Evolutionary conservation across 129 eudicot genomes (phyloP).

Genomic region (Dittrichia graveolens): DNA sequence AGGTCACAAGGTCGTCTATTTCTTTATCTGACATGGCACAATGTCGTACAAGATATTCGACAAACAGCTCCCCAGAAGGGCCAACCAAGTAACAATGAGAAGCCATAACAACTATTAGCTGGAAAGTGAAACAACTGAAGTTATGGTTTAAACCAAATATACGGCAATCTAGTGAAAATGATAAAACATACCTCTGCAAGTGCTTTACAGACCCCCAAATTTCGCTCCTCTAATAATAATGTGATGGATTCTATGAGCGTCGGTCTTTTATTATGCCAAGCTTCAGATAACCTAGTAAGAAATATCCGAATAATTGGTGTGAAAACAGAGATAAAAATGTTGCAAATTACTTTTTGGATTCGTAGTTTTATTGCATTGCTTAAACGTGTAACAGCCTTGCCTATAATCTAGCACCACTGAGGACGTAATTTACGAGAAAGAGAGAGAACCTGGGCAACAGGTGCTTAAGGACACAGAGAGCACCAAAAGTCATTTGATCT

Average conservation of each 20-base stretch:
- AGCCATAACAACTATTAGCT: slow-evolving; percentile 98
- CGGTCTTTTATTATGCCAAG: slow-evolving; percentile 85
- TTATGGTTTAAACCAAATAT: slow-evolving; percentile 8
- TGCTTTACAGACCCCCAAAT: slow-evolving; percentile 83
- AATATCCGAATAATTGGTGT: slow-evolving; percentile 21
- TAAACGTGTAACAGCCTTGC: slow-evolving; percentile 17
- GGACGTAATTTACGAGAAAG: not conserved
- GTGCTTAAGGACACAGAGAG: slow-evolving; percentile 88
- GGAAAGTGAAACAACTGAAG: slow-evolving; percentile 32
- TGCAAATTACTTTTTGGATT: not conserved
- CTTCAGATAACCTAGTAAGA: slow-evolving; percentile 74
- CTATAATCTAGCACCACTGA: slow-evolving; percentile 17
- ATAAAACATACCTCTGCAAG: slow-evolving; percentile 79
- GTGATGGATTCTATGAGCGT: slow-evolving; percentile 77
- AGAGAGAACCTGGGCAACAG: slow-evolving; percentile 79
- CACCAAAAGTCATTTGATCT: slow-evolving; percentile 87
- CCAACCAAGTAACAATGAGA: slow-evolving; percentile 97
- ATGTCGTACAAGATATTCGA: slow-evolving; percentile 88
- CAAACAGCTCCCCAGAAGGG: slow-evolving; percentile 85
- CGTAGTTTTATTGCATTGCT: not conserved
- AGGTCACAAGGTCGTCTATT: slow-evolving; percentile 49
- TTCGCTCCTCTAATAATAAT: slow-evolving; percentile 69
- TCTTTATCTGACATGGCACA: slow-evolving; percentile 79
- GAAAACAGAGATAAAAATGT: not conserved
- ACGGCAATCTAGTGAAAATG: not conserved